phyloP scores from a whole-genome alignment of 768 basidiomycete genomes.

The Omphalotus guepiniiformis region DNA sequence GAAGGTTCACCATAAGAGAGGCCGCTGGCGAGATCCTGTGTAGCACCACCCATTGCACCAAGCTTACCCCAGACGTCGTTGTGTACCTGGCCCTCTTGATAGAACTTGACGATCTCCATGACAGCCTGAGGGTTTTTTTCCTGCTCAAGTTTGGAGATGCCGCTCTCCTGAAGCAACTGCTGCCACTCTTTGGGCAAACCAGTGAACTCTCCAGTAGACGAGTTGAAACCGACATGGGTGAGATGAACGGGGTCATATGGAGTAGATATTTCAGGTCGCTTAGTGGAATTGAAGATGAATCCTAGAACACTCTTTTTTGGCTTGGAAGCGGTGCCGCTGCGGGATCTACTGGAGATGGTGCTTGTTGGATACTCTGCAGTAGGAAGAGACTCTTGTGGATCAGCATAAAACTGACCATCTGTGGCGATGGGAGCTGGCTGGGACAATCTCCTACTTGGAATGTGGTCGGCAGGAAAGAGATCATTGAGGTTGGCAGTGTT shows the following conservation, averaged over 20 bases:
- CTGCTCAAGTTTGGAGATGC: constrained; percentile 91
- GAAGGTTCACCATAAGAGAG: constrained; percentile 17
- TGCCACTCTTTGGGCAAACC: constrained; percentile 99
- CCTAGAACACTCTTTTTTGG: constrained; percentile 69
- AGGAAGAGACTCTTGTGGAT: constrained; percentile 40
- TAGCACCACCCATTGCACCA: constrained; percentile 46
- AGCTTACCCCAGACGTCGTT: constrained; percentile 86
- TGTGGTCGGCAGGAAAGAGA: constrained; percentile 42
- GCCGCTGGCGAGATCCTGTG: constrained; percentile 16
- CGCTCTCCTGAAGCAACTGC: constrained; percentile 90
- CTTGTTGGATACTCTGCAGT: constrained; percentile 12
- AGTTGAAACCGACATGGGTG: constrained; percentile 99
- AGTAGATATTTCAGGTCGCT: constrained; percentile 89
- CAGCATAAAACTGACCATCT: constrained; percentile 35
- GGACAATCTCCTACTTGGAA: background rate
- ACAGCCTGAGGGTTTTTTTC: constrained; percentile 98
- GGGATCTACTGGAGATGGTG: constrained; percentile 27
- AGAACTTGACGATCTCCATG: constrained; percentile 98
- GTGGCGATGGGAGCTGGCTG: constrained; percentile 1
- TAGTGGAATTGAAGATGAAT: constrained; percentile 72
- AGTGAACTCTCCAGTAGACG: constrained; percentile 96
- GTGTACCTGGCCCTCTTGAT: constrained; percentile 86
- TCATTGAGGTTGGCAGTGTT: constrained; percentile 82
- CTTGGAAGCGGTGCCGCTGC: constrained; percentile 44
- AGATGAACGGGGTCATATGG: constrained; percentile 99